Evolutionary conservation across 345 rosid species (phyloP), one percentile per base, ranked within the genome.

Genomic region (Salix purpurea): DNA sequence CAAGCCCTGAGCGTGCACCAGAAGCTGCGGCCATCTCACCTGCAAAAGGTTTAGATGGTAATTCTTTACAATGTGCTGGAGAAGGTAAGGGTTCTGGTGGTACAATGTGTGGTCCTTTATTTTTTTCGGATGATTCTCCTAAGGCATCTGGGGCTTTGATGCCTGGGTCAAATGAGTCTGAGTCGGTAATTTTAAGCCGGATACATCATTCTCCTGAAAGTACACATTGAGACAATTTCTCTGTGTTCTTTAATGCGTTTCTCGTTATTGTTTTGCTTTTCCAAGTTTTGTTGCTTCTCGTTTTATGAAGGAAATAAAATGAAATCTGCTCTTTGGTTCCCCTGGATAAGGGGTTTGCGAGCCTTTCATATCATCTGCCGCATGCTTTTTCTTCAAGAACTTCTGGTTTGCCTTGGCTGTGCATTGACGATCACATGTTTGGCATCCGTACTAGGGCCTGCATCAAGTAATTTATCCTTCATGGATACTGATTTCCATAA

Each of bases 121-220:
- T 83, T 77, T 81, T 79, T 39, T 71, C 74, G 24, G 88, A 83
- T 75, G 91, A 80, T 74, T 74, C 87, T 74, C 72, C 83, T 50
- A 83, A 34, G 82, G 83, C 76, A 75, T 74, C 79, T 48, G 87
- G 78, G 82, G 80, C 67, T 23, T 80, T 87, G 82, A 83, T 85
- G 87, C 84, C 89, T 74, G 92, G 84, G 70, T 85, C 90, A 71
- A 90, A 88, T 88, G 96, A 89, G 93, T 88, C 91, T 65, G 88
- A 86, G 87, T 85, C 87, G 77, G 87, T 85, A 85, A 86, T 93
- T 84, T 83, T 91, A 84, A 91, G 91, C 89, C 97, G 97, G 97
- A 95, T 93, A 95, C 97, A 90, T 90, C 85, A 90, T 89, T 94
- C 97, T 83, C 90, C 94, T 85, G 91, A 91, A 92, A 92, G 88